A percentile compares a stretch with the other conserved stretches of the same genome.
Conservation (phyloP, 176 grass and related monocot species). For the Carex kokanica region DNA sequence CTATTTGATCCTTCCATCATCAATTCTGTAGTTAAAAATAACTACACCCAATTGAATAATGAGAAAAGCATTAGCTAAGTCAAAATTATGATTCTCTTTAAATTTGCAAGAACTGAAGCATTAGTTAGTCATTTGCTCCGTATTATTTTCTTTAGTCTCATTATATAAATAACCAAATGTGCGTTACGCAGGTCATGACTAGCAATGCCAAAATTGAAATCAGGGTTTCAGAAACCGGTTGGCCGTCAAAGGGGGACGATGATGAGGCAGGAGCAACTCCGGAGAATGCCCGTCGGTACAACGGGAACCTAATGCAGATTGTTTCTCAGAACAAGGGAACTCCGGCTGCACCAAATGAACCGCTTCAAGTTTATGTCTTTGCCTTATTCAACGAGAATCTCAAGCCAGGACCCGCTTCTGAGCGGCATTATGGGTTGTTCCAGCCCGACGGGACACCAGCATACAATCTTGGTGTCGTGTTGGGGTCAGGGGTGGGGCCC, state of each 20-base stretch:
- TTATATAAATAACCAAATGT: background rate
- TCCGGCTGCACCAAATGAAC: constrained; percentile 41
- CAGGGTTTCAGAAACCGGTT: constrained; percentile 84
- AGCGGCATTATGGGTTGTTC: constrained; percentile 86
- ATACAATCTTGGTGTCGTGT: constrained; percentile 51
- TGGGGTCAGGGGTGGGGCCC: constrained; percentile 26
- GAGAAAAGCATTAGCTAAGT: too few relatives aligned
- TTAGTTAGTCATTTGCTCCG: background rate
- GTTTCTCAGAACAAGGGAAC: constrained; percentile 64
- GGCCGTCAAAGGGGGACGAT: constrained; percentile 67
- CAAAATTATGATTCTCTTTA: background rate
- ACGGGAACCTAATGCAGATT: constrained; percentile 75
- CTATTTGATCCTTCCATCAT: background rate
- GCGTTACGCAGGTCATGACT: constrained; percentile 10
- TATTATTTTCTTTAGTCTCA: background rate
- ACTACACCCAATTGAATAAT: too few relatives aligned
- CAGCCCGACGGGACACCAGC: constrained; percentile 71
- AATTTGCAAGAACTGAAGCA: background rate
- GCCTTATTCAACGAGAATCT: constrained; percentile 89
- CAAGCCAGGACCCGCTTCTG: constrained; percentile 72
- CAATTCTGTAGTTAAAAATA: background rate
- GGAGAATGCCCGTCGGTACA: constrained; percentile 73
- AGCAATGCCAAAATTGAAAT: constrained; percentile 44
- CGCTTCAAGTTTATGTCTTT: constrained; percentile 82
- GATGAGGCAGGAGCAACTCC: constrained; percentile 68